Percentiles rank a stretch among this genome's conserved stretches.
Conservation (phyloP, 176 grass and related monocot genomes). For the Metroxylon sagu region DNA sequence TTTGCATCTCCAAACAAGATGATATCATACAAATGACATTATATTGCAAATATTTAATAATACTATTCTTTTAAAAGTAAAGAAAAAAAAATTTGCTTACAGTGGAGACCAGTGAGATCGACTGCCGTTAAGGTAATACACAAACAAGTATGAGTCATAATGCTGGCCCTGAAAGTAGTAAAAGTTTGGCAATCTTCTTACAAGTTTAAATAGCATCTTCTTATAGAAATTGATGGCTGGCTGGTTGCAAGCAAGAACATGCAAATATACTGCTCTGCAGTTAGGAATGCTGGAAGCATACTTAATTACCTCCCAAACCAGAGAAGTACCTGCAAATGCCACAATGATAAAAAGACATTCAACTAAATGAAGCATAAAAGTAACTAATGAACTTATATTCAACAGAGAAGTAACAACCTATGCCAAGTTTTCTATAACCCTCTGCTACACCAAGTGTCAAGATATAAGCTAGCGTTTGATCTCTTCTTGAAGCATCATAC, state of each 20-base stretch:
- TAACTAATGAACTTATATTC: conserved; percentile 2
- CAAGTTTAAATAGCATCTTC: conserved; percentile 90
- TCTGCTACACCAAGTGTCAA: conserved; percentile 84
- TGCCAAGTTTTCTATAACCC: conserved; percentile 77
- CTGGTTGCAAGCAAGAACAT: conserved; percentile 98
- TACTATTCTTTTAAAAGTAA: background rate
- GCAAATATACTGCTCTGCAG: conserved; percentile 93
- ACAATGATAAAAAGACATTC: conserved; percentile 11
- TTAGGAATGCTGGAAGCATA: conserved; percentile 75
- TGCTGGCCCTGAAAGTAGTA: conserved; percentile 91
- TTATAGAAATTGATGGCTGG: conserved; percentile 95
- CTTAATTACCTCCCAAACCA: conserved; percentile 90
- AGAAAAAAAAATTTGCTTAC: conserved; percentile 67
- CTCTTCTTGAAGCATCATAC: conserved; percentile 58
- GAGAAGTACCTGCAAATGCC: conserved; percentile 62
- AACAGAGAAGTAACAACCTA: conserved; percentile 48
- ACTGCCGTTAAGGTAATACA: conserved; percentile 83
- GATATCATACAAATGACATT: too few relatives aligned
- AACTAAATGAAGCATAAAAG: background rate
- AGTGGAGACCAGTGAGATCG: conserved; percentile 72
- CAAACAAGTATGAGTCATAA: conserved; percentile 91
- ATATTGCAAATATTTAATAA: too few relatives aligned
- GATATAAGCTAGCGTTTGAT: conserved; percentile 76
- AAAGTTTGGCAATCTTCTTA: conserved; percentile 75
- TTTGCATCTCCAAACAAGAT: too few relatives aligned